A percentile compares a stretch with the other conserved stretches of the same genome.
phyloP scores from a whole-genome alignment of 495 filamentous ascomycete genomes.

The Aspergillus wentii region DNA sequence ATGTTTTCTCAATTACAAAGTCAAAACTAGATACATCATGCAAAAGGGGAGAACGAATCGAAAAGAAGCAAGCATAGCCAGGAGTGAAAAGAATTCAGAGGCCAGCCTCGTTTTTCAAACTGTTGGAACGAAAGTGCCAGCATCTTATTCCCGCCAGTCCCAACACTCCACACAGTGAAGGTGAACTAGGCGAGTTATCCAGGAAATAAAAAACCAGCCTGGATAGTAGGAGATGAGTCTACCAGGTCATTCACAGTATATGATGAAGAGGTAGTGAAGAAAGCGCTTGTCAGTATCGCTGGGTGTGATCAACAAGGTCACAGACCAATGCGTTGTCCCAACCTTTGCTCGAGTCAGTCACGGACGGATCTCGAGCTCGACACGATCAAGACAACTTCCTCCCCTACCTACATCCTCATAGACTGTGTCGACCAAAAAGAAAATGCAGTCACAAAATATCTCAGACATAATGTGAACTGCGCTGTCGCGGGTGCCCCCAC shows the following conservation, averaged over 20 bases:
- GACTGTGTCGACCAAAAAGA: conserved; percentile 6
- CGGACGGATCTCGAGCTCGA: conserved; percentile 24
- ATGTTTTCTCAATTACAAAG: conserved; percentile 3
- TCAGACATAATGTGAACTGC: conserved; percentile 15
- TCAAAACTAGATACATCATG: conserved; percentile 19
- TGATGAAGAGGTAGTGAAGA: background rate
- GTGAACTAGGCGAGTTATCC: conserved; percentile 29
- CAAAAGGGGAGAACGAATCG: conserved; percentile 9
- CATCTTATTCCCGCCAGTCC: conserved; percentile 39
- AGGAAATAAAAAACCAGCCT: conserved; percentile 35
- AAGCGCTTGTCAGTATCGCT: conserved; percentile 1
- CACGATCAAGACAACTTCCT: conserved; percentile 1
- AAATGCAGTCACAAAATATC: conserved; percentile 18
- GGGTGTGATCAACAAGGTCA: conserved; percentile 10
- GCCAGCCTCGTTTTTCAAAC: conserved; percentile 17
- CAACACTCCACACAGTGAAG: conserved; percentile 14
- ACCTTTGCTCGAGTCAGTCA: conserved; percentile 22
- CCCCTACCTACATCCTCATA: conserved; percentile 8
- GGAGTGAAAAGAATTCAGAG: conserved; percentile 13
- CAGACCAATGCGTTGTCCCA: conserved; percentile 10
- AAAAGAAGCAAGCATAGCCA: conserved; percentile 8
- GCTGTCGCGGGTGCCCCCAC: conserved; percentile 5
- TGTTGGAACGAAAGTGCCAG: conserved; percentile 21
- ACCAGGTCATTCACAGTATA: conserved; percentile 18
- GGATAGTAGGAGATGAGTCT: conserved; percentile 50